Conservation (phyloP, 2,329 filamentous ascomycete genomes). For the Leptographium radiaticola region DNA sequence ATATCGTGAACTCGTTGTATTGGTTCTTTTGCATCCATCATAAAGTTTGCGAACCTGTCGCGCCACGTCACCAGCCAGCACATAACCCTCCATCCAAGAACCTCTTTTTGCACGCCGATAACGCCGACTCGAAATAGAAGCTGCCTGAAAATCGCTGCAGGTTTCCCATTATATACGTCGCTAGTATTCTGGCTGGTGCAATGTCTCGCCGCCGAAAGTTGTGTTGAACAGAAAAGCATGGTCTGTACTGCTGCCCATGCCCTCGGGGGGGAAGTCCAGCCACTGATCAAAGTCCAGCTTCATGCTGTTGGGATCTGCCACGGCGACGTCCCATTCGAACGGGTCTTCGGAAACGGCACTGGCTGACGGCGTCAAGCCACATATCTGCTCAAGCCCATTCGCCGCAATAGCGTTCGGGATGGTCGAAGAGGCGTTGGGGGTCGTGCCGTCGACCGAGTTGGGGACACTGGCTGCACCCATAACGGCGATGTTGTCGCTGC, state of each 20-base stretch:
- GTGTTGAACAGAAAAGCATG: constrained; percentile 16
- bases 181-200: constrained; percentile 8
- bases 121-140: background rate
- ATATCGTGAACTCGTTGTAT: no score
- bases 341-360: constrained; percentile 29
- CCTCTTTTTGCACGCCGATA: background rate
- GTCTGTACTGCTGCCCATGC: constrained; percentile 15
- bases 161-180: background rate
- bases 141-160: background rate
- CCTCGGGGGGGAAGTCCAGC: constrained; percentile 43
- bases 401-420: constrained; percentile 19
- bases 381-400: constrained; percentile 15
- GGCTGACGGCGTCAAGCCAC: constrained; percentile 30
- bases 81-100: background rate
- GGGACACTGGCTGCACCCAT: constrained; percentile 9
- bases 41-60: no score
- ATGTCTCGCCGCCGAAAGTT: constrained; percentile 9
- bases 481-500: constrained; percentile 13
- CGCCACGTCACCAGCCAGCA: no score
- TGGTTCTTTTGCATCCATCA: no score
- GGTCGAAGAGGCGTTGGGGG: constrained; percentile 16
- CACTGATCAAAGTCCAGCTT: constrained; percentile 47
- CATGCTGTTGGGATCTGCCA: constrained; percentile 21
- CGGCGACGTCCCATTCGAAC: constrained; percentile 40
- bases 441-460: constrained; percentile 12